Percentiles rank a stretch among this genome's conserved stretches.
These are phyloP conservation scores for Xylariaceae sp. DNA, from an alignment of 2,329 filamentous ascomycete species.

Conservation along the genomic window DNA sequence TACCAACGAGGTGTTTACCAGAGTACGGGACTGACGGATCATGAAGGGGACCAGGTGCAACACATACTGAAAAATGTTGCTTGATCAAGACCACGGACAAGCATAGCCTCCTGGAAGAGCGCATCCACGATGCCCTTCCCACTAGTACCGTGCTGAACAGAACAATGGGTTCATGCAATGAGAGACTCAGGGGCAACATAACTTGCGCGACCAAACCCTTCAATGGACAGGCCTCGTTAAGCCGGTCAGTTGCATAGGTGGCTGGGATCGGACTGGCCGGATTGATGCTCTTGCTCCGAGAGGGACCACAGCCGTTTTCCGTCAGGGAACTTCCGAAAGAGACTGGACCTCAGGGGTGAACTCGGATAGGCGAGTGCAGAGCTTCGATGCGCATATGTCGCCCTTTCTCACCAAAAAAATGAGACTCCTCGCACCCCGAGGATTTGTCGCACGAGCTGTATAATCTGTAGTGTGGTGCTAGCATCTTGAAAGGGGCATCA, in stretches of 20 bases:
- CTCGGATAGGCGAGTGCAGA: neutral
- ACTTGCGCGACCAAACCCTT: conserved; percentile 35
- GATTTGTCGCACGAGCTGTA: neutral
- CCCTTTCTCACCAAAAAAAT: neutral
- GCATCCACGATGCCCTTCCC: conserved; percentile 35
- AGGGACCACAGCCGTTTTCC: conserved; percentile 11
- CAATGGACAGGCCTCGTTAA: conserved; percentile 7
- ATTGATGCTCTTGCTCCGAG: neutral
- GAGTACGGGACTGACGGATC: neutral
- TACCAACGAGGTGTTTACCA: neutral
- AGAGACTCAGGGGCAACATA: conserved; percentile 37
- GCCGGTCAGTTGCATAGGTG: neutral
- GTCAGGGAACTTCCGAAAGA: neutral
- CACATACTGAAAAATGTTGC: conserved; percentile 41
- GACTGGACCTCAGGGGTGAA: neutral
- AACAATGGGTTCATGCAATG: conserved; percentile 43
- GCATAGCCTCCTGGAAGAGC: conserved; percentile 33
- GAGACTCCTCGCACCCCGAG: neutral
- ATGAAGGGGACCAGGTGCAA: conserved; percentile 34
- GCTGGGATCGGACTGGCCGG: neutral
- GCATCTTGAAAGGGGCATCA: too few species aligned
- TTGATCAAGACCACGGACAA: conserved; percentile 40
- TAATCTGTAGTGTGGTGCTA: too few species aligned
- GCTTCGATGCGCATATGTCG: neutral
- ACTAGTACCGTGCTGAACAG: conserved; percentile 39